These are phyloP conservation scores for Nakaseomyces delphensis DNA, from an alignment of 1,139 yeast species.

Conservation along the genomic window DNA sequence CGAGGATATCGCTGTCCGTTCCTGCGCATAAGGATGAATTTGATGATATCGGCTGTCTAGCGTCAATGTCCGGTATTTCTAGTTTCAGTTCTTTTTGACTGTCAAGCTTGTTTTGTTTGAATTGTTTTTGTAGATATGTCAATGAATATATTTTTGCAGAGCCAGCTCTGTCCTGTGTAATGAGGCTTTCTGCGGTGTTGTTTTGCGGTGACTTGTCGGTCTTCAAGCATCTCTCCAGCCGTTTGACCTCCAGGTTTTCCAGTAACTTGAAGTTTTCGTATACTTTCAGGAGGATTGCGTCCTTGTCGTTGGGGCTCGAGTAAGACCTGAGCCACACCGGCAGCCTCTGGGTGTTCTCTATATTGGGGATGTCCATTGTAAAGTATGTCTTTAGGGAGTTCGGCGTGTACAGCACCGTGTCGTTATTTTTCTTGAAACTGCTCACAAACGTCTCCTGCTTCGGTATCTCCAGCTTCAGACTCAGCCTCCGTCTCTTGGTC, in stretches of 20 bases:
- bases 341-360: constrained; percentile 24
- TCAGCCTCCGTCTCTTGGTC: constrained; percentile 11
- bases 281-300: constrained; percentile 32
- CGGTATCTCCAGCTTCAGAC: constrained; percentile 23
- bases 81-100: constrained; percentile 1
- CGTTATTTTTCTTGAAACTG: constrained; percentile 27
- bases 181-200: constrained; percentile 2
- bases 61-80: constrained; percentile 1
- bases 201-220: constrained; percentile 8
- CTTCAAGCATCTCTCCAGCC: constrained; percentile 35
- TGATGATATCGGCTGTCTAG: constrained; percentile 10
- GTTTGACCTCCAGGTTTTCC: constrained; percentile 44
- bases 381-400: constrained; percentile 27
- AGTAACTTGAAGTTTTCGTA: constrained; percentile 43
- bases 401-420: constrained; percentile 36
- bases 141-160: constrained; percentile 24
- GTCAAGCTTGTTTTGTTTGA: constrained; percentile 12
- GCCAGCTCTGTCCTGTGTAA: constrained; percentile 9
- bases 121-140: constrained; percentile 21
- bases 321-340: constrained; percentile 45
- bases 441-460: constrained; percentile 30
- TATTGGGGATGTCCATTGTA: constrained; percentile 21
- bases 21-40: constrained; percentile 14
- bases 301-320: constrained; percentile 31
- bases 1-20: constrained; percentile 16